Conservation (phyloP, 305 asterid genomes). For the Rubia balearica region DNA sequence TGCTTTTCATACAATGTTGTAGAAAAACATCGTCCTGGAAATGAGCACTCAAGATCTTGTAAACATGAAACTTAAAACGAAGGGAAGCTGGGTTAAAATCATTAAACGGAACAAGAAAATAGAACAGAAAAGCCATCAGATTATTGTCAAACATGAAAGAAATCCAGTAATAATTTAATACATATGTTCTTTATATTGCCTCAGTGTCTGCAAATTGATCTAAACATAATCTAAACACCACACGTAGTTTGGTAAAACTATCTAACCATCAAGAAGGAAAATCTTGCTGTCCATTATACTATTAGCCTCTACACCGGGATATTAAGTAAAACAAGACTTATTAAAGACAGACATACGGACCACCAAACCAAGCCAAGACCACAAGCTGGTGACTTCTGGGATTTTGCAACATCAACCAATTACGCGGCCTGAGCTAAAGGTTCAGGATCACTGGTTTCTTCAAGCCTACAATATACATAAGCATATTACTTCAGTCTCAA, state of each 20-base stretch:
- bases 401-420: slow-evolving; percentile 1
- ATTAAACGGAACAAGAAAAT: not conserved
- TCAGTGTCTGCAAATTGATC: not conserved
- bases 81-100: not conserved
- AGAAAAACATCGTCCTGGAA: not conserved
- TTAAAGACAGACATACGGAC: slow-evolving; percentile 7
- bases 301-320: not conserved
- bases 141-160: not conserved
- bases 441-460: slow-evolving; percentile 18
- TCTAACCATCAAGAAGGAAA: not conserved
- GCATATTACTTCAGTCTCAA: not conserved
- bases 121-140: not conserved
- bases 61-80: not conserved
- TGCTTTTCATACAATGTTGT: not conserved
- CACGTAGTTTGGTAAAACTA: not conserved
- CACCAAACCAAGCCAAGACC: not conserved
- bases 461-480: slow-evolving; percentile 21
- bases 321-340: slow-evolving; percentile 2
- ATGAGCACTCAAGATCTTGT: not conserved
- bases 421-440: slow-evolving; percentile 25
- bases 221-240: not conserved
- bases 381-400: not conserved
- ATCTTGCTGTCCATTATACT: not conserved
- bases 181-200: not conserved
- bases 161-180: not conserved